Evolutionary conservation across 768 basidiomycete species (phyloP), one percentile per base, ranked within the genome.

Genomic region (Coprinopsis strossmayeri): DNA sequence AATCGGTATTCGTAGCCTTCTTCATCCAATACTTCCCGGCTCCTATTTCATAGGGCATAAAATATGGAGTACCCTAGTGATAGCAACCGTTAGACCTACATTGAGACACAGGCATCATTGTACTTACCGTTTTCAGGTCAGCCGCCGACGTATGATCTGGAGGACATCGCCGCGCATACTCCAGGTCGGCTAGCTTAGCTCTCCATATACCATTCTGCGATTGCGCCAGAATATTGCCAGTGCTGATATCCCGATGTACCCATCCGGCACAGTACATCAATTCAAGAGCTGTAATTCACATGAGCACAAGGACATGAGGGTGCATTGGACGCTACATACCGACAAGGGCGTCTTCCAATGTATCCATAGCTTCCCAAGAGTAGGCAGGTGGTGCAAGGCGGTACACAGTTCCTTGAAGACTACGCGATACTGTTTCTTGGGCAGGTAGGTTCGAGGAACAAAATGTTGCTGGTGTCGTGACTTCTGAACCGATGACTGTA

Each of bases 361-460:
- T 41, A 12, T 39, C 20, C 5, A 54, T 37, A 3, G 46, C 43
- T 24, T 51, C 50, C 50, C 50, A n/a, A 54, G 41, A 3, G 39
- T 51, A 25, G 34, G 18, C 4, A 54, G 50, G 17, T 49, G 18
- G 3, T 46, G 34, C 2, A 54, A 3, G 28, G 50, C 26, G 1
- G 7, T n/a, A 23, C 53, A 51, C 5, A 48, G 27, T 25, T 54
- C 50, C 21, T 48, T 17, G 20, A 48, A 54, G 24, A 54, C 34
- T 9, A 54, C 32, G 10, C 46, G 50, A 45, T 51, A 54, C 24
- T 51, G 53, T 24, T 34, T 43, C 37, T 44, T 54, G 1, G 21
- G 30, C 9, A 15, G 7, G 30, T 32, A 32, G 7, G 9, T 7
- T 32, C 30, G 30, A 7, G 7, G 9, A 9, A 38, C 7, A n/a